Evolutionary conservation across 106 monocot genomes (phyloP).

Genomic region (Apostasia shenzhenica): DNA sequence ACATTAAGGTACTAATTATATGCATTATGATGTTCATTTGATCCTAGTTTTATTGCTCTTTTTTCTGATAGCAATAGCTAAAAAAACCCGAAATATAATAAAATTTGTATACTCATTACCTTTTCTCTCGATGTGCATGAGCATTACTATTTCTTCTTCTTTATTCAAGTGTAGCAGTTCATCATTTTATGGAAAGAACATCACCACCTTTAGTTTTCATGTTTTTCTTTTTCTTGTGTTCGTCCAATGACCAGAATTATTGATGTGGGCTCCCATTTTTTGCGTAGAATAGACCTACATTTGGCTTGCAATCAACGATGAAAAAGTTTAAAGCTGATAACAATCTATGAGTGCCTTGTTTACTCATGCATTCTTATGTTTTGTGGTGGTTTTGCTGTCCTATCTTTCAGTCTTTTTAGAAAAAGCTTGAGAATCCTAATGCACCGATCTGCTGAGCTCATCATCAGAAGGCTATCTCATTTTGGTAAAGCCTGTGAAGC

Average conservation of each 20-base stretch:
- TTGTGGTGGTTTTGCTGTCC: neutral
- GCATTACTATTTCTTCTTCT: no score
- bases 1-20: no score
- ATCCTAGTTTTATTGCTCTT: no score
- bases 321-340: neutral
- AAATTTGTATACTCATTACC: no score
- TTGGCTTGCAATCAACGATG: neutral
- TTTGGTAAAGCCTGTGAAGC: slow-evolving; percentile 3
- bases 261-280: neutral
- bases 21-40: no score
- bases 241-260: neutral
- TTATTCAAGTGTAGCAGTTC: no score
- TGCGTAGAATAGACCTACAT: neutral
- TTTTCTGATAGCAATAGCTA: no score
- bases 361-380: neutral
- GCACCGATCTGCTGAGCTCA: neutral
- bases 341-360: neutral
- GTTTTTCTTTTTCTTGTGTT: neutral
- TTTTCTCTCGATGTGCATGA: no score
- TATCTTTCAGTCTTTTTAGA: neutral
- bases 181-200: no score
- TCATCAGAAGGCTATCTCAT: neutral
- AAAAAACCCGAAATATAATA: no score
- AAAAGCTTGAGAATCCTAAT: neutral
- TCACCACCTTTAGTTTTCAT: no score